phyloP scores from a whole-genome alignment of 78 protist genomes.

The Protostelium mycophagum region DNA sequence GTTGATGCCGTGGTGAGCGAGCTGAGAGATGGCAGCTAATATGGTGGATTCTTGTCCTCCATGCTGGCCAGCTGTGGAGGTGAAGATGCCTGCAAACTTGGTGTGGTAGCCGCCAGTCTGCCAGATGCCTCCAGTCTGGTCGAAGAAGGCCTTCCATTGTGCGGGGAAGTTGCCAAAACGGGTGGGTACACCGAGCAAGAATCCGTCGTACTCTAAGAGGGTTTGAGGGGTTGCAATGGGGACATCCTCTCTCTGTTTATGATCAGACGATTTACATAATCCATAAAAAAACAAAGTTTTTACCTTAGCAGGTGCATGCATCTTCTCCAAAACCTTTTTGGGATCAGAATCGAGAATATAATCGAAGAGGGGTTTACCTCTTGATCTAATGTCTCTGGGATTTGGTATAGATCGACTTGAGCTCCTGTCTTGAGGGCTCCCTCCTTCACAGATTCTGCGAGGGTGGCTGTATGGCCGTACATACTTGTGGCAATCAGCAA shows the following conservation, averaged over 20 bases:
- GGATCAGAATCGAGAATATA: too few species aligned
- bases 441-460: neutral
- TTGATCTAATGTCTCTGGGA: neutral
- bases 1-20: conserved; percentile 36
- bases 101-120: conserved; percentile 8
- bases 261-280: neutral
- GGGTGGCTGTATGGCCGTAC: neutral
- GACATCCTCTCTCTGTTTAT: neutral
- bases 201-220: conserved; percentile 23
- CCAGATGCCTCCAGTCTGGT: conserved; percentile 20
- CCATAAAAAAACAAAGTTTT: too few species aligned
- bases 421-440: neutral
- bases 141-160: conserved; percentile 43
- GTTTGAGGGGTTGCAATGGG: neutral
- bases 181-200: conserved; percentile 46
- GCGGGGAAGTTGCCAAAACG: conserved; percentile 51
- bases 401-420: neutral
- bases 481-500: neutral
- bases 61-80: conserved; percentile 30
- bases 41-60: conserved; percentile 63
- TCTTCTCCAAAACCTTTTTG: neutral
- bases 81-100: conserved; percentile 38
- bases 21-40: conserved; percentile 8
- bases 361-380: too few species aligned
- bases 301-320: neutral